Conservation (phyloP, 2,329 filamentous ascomycete genomes). For the Penicillium sp. region DNA sequence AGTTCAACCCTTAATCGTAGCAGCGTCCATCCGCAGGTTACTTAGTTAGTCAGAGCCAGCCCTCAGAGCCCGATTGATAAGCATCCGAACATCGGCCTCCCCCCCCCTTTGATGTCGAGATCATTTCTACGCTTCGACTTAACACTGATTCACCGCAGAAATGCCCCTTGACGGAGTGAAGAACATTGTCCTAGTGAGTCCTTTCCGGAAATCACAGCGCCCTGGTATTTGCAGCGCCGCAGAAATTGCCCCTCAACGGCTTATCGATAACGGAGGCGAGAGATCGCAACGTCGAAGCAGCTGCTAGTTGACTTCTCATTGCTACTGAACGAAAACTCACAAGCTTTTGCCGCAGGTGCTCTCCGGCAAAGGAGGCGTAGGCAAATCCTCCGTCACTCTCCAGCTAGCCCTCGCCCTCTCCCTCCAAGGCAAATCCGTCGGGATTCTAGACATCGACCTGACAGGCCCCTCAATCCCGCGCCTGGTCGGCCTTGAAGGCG, state of each 20-base stretch:
- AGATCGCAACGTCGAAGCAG: neutral
- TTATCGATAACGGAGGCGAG: slow-evolving; percentile 39
- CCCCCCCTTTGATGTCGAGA: slow-evolving; percentile 11
- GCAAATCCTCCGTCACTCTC: slow-evolving; percentile 96
- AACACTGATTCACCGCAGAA: slow-evolving; percentile 3
- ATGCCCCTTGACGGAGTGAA: slow-evolving; percentile 45
- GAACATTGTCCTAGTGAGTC: slow-evolving; percentile 42
- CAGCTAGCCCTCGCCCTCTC: slow-evolving; percentile 89
- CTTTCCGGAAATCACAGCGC: neutral
- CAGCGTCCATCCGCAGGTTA: neutral
- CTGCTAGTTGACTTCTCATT: neutral
- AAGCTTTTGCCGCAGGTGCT: slow-evolving; percentile 55
- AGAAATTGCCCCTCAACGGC: slow-evolving; percentile 18
- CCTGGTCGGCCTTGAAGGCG: slow-evolving; percentile 82
- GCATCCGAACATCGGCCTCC: slow-evolving; percentile 21
- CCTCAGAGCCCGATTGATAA: slow-evolving; percentile 25
- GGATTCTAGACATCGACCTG: slow-evolving; percentile 91
- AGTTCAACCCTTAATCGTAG: neutral
- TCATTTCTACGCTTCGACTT: slow-evolving; percentile 1
- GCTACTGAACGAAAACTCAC: neutral
- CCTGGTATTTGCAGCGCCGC: neutral
- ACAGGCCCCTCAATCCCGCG: slow-evolving; percentile 95
- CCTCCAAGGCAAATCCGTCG: slow-evolving; percentile 79
- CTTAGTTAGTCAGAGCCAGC: slow-evolving; percentile 9
- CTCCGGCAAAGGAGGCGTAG: slow-evolving; percentile 95